Evolutionary conservation across 495 filamentous ascomycete species (phyloP).

Genomic region (Letharia columbiana): DNA sequence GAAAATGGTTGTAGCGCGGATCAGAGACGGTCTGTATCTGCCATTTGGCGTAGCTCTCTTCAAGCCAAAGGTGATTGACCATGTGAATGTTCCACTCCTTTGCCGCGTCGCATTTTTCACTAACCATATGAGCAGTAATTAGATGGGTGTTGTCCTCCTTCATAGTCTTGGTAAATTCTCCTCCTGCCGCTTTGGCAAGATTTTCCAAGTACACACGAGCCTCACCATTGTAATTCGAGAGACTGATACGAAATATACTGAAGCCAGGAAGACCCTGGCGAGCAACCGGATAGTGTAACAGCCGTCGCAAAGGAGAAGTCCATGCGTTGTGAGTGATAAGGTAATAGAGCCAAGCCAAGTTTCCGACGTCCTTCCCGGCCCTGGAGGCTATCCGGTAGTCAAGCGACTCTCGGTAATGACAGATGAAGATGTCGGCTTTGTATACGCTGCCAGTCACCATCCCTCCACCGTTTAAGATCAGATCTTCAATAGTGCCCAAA

Average conservation of each 20-base stretch:
- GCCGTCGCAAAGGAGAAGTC: constrained; percentile 67
- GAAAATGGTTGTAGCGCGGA: constrained; percentile 71
- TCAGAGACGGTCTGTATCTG: constrained; percentile 57
- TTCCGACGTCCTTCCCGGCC: constrained; percentile 73
- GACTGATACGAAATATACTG: constrained; percentile 61
- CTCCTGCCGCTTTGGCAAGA: constrained; percentile 72
- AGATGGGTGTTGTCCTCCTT: constrained; percentile 91
- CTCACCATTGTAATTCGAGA: constrained; percentile 95
- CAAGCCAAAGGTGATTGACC: constrained; percentile 93
- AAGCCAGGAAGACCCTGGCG: constrained; percentile 71
- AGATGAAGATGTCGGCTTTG: constrained; percentile 71
- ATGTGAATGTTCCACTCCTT: constrained; percentile 85
- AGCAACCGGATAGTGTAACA: constrained; percentile 85
- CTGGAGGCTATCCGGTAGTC: constrained; percentile 71
- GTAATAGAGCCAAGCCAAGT: constrained; percentile 87
- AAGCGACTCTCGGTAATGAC: constrained; percentile 73
- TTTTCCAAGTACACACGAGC: constrained; percentile 91
- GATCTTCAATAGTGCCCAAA: constrained; percentile 53
- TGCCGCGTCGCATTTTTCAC: constrained; percentile 87
- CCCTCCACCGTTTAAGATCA: constrained; percentile 64
- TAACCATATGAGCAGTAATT: constrained; percentile 76
- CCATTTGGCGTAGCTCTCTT: constrained; percentile 92
- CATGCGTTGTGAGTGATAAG: constrained; percentile 81
- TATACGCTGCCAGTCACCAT: constrained; percentile 56
- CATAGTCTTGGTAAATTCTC: constrained; percentile 83